Evolutionary conservation across 2,329 filamentous ascomycete species (phyloP), one percentile per base, ranked within the genome.

Genomic region (Thielaviopsis musarum): DNA sequence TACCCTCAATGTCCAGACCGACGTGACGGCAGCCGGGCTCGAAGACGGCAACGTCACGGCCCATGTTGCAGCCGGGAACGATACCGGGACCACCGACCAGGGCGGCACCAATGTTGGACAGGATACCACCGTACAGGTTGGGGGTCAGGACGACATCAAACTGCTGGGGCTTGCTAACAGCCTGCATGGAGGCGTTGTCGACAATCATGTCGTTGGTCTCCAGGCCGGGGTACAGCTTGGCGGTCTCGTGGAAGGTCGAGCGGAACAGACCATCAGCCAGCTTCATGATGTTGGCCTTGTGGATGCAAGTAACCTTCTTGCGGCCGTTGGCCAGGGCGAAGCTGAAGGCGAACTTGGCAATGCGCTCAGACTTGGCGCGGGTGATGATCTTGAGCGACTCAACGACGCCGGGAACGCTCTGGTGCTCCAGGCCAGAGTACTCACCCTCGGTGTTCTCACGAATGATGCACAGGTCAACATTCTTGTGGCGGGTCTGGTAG

Each of bases 201-300:
- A 98, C 93, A 74, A 98, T 98, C 91, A 98, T 96, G 77, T 98
- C 93, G 79, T 94, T 94, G 71, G 85, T 86, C 79, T 96, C 88
- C 67, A 98, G 81, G 64, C 88, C 94, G 62, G 93, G 91, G 78
- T 93, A 98, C 73, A 95, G 89, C 78, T 94, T 87, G 66, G 90
- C 88, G 66, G 93, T 84, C 69, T 84, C 81, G 79, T 95, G 89
- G 81, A 97, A 94, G 66, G 93, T 97, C 77, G 85, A 91, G 73
- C 93, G 87, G 88, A 98, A 98, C 61, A 98, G 87, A 75, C 93
- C 93, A 68, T 98, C 93, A 72, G 91, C 91, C 62, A 98, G 82
- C 83, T 98, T 98, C 93, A 98, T 98, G 79, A 98, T 98, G 82
- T 98, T 98, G 76, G 93, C 93, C 83, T 98, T 98, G 86, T 98